A percentile compares a stretch with the other conserved stretches of the same genome.
Evolutionary conservation across 177 flowering plant species (phyloP).

Genomic region (Tripterygium wilfordii): DNA sequence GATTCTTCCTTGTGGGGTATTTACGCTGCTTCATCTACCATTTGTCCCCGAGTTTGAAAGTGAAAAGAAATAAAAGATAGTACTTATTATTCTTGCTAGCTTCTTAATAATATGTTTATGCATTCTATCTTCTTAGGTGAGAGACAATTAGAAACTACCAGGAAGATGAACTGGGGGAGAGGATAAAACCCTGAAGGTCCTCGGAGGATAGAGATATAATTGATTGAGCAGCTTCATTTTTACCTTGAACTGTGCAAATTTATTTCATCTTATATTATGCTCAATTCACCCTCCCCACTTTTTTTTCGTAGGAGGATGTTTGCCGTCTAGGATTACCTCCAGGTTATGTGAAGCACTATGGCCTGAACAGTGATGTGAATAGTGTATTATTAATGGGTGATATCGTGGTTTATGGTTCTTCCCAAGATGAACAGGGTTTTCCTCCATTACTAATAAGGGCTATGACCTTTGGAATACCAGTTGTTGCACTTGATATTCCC

Average conservation of each 20-base stretch:
- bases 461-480: conserved; percentile 82
- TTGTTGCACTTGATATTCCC: conserved; percentile 74
- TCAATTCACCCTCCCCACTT: background rate
- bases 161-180: background rate
- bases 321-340: conserved; percentile 59
- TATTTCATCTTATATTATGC: background rate
- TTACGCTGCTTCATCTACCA: no score
- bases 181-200: no score
- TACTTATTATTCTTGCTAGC: no score
- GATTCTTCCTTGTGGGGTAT: no score
- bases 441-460: conserved; percentile 81
- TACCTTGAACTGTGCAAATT: background rate
- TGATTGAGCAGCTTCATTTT: background rate
- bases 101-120: no score
- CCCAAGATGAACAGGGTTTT: conserved; percentile 83
- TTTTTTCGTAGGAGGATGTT: conserved; percentile 57
- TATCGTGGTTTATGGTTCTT: conserved; percentile 79
- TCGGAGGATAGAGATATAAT: background rate
- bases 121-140: no score
- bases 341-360: conserved; percentile 72
- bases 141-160: background rate
- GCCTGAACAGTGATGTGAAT: conserved; percentile 64
- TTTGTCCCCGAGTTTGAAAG: no score
- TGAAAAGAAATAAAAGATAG: no score
- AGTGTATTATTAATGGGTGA: conserved; percentile 74